These are phyloP conservation scores for Uromyces viciae-fabae DNA, from an alignment of 1,284 basidiomycete genomes.

Conservation along the genomic window DNA sequence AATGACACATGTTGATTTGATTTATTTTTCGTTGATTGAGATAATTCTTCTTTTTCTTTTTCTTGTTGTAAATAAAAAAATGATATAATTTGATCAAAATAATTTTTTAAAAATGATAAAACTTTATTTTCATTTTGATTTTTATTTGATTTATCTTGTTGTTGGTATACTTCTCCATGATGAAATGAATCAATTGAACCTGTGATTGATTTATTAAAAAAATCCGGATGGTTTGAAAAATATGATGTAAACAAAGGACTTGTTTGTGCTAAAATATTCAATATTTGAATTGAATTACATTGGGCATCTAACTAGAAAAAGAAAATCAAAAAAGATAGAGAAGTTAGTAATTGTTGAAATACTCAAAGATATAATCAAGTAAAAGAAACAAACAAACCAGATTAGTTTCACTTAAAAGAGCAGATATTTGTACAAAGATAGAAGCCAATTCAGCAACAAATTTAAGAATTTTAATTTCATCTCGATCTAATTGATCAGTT, in stretches of 20 bases:
- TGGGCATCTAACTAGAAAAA: conserved; percentile 16
- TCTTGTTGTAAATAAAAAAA: too few species aligned
- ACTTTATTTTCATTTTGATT: too few species aligned
- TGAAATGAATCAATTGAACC: too few species aligned
- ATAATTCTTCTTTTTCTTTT: too few species aligned
- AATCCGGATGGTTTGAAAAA: conserved; percentile 16
- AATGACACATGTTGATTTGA: too few species aligned
- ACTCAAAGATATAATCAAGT: not conserved
- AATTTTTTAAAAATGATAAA: too few species aligned
- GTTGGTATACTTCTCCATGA: too few species aligned
- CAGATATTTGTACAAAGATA: not conserved
- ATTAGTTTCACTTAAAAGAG: not conserved
- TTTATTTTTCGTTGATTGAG: too few species aligned
- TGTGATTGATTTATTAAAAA: too few species aligned
- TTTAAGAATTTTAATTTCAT: not conserved
- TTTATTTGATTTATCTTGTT: too few species aligned
- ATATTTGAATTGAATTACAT: not conserved
- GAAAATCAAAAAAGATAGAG: not conserved
- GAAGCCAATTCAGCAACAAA: not conserved
- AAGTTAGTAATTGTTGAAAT: not conserved
- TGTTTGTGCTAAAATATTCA: conserved; percentile 2
- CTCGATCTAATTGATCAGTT: not conserved
- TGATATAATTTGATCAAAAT: not conserved
- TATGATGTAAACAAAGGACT: conserved; percentile 22
- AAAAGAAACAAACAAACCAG: not conserved